A percentile compares a stretch with the other conserved stretches of the same genome.
phyloP scores from a whole-genome alignment of 495 filamentous ascomycete genomes.

The Aspergillus cristatus region DNA sequence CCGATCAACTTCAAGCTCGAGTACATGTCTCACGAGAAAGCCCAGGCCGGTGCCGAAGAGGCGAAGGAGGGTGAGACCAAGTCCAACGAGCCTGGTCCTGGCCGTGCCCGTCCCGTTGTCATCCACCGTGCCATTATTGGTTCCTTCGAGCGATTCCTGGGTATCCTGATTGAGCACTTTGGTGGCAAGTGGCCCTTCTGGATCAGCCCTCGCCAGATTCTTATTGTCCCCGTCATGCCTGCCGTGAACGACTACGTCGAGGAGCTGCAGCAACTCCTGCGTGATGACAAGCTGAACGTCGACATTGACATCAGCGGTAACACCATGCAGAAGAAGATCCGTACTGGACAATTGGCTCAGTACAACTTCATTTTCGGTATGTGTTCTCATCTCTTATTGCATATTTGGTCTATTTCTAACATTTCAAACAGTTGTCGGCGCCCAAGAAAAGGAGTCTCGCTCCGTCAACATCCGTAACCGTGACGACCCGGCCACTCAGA shows the following conservation, averaged over 20 bases:
- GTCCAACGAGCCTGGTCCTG: slow-evolving; percentile 36
- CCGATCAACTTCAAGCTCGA: slow-evolving; percentile 76
- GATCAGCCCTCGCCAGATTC: slow-evolving; percentile 84
- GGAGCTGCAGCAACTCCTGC: slow-evolving; percentile 60
- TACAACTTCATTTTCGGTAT: slow-evolving; percentile 87
- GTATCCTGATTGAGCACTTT: slow-evolving; percentile 90
- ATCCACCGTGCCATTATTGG: slow-evolving; percentile 94
- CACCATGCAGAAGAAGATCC: slow-evolving; percentile 94
- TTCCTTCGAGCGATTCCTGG: slow-evolving; percentile 89
- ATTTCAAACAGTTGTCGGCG: slow-evolving; percentile 60
- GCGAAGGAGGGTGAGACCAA: slow-evolving; percentile 24
- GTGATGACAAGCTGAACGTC: slow-evolving; percentile 54
- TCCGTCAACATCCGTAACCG: slow-evolving; percentile 86
- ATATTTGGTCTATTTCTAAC: slow-evolving; percentile 5
- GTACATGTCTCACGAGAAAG: slow-evolving; percentile 65
- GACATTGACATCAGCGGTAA: slow-evolving; percentile 86
- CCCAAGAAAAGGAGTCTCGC: slow-evolving; percentile 63
- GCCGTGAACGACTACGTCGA: slow-evolving; percentile 74
- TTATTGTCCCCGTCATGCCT: slow-evolving; percentile 87
- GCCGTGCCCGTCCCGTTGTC: slow-evolving; percentile 89
- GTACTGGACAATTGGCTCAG: slow-evolving; percentile 73
- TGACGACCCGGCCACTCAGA: slow-evolving; percentile 77
- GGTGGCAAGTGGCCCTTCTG: slow-evolving; percentile 98
- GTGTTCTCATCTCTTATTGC: neutral
- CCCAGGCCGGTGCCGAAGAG: slow-evolving; percentile 25